phyloP scores from a whole-genome alignment of 495 filamentous ascomycete genomes.

The Poronia punctata region DNA sequence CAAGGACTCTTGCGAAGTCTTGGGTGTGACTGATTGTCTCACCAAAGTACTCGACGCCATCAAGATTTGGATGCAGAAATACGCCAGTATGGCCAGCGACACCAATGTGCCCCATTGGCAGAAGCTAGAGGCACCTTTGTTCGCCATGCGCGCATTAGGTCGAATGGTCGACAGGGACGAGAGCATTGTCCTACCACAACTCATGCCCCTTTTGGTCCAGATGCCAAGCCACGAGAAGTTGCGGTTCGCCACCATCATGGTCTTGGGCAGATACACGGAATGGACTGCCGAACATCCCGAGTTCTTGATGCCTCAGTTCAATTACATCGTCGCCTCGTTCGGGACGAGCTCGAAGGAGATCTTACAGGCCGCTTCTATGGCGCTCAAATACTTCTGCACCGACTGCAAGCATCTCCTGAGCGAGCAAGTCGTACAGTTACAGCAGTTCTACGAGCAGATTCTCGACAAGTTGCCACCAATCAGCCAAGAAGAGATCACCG shows the following conservation, averaged over 20 bases:
- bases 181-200: conserved; percentile 72
- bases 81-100: conserved; percentile 63
- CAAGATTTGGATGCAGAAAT: conserved; percentile 76
- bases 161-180: conserved; percentile 92
- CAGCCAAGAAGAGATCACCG: conserved; percentile 93
- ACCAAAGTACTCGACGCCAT: conserved; percentile 78
- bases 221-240: conserved; percentile 95
- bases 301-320: conserved; percentile 81
- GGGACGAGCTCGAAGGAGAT: conserved; percentile 79
- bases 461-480: conserved; percentile 72
- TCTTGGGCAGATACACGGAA: conserved; percentile 90
- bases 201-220: conserved; percentile 86
- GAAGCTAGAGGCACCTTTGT: conserved; percentile 88
- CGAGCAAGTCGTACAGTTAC: conserved; percentile 72
- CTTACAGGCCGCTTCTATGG: conserved; percentile 80
- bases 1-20: conserved; percentile 94
- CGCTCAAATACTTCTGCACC: conserved; percentile 92
- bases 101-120: conserved; percentile 95
- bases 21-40: conserved; percentile 84
- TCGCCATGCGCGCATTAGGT: conserved; percentile 93
- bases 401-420: conserved; percentile 85
- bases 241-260: conserved; percentile 95
- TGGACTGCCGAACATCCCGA: conserved; percentile 95
- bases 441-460: conserved; percentile 83
- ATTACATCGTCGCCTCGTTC: conserved; percentile 91